Evolutionary conservation across 129 eudicot species (phyloP).

Genomic region (Apium graveolens): DNA sequence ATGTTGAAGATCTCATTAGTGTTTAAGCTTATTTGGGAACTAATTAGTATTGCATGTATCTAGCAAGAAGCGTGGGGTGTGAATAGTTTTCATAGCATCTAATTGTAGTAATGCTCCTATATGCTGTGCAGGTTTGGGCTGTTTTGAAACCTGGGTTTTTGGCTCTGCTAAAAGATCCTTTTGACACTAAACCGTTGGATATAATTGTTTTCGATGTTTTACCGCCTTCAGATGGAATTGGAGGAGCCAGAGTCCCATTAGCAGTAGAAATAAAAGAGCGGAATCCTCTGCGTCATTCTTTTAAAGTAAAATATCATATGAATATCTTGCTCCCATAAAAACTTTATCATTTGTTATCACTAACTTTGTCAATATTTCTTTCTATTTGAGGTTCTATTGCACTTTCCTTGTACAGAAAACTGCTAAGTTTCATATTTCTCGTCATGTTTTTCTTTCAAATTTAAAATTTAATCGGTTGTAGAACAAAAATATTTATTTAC

Average conservation of each 20-base stretch:
- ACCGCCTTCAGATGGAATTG: conserved; percentile 75
- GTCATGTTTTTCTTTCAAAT: neutral
- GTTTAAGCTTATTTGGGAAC: neutral
- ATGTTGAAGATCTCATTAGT: neutral
- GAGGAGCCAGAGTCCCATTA: conserved; percentile 59
- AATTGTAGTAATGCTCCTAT: neutral
- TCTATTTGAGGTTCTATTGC: conserved; percentile 3
- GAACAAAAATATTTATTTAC: neutral
- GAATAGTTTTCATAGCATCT: neutral
- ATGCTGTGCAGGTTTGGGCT: conserved; percentile 72
- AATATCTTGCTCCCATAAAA: neutral
- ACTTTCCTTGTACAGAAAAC: neutral
- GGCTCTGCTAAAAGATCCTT: conserved; percentile 85
- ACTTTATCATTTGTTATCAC: neutral
- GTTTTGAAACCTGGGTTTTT: conserved; percentile 94
- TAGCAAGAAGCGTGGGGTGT: neutral
- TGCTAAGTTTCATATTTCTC: neutral
- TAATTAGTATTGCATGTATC: neutral
- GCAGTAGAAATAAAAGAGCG: conserved; percentile 78
- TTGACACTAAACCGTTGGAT: conserved; percentile 79
- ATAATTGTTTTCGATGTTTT: conserved; percentile 90
- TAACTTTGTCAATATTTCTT: neutral
- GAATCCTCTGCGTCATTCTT: conserved; percentile 88
- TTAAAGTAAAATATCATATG: conserved; percentile 48
- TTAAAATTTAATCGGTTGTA: neutral